Evolutionary conservation across 352 stramenopile species (phyloP).

Genomic region (Pythium pyrilobum): DNA sequence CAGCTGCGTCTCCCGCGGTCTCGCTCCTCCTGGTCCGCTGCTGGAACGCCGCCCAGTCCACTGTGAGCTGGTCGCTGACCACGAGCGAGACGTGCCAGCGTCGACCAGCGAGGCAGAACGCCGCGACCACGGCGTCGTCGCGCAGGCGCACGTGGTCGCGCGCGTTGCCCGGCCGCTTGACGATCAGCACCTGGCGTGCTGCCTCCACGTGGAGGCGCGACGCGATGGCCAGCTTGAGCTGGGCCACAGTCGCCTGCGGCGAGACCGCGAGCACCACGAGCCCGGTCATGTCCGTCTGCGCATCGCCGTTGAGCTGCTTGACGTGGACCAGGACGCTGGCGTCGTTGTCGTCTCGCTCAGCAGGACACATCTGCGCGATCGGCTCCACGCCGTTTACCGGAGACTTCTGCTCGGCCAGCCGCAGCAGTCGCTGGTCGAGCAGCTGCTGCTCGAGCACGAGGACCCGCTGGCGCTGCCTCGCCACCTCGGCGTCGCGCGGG

Average conservation of each 20-base stretch:
- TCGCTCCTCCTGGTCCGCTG: neutral
- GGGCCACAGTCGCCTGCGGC: neutral
- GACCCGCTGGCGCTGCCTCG: conserved; percentile 50
- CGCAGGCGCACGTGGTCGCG: conserved; percentile 11
- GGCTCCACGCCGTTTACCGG: neutral
- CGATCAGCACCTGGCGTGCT: conserved; percentile 6
- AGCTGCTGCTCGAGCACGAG: conserved; percentile 61
- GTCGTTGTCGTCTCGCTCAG: neutral
- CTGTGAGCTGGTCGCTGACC: conserved; percentile 5
- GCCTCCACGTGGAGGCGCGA: conserved; percentile 1
- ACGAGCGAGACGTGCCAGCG: conserved; percentile 14
- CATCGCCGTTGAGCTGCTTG: conserved; percentile 8
- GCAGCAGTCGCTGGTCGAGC: conserved; percentile 46
- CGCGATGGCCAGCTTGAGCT: conserved; percentile 13
- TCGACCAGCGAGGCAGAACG: neutral
- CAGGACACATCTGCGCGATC: neutral
- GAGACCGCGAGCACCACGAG: conserved; percentile 5
- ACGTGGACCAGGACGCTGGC: conserved; percentile 9
- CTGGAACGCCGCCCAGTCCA: neutral
- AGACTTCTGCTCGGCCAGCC: conserved; percentile 13
- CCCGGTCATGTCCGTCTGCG: neutral
- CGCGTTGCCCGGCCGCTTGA: neutral
- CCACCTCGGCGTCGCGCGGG: conserved; percentile 8
- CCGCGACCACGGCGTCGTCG: neutral
- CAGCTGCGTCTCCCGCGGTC: too few relatives aligned